phyloP scores from a whole-genome alignment of 768 basidiomycete species.

The Tephrocybe sp. region DNA sequence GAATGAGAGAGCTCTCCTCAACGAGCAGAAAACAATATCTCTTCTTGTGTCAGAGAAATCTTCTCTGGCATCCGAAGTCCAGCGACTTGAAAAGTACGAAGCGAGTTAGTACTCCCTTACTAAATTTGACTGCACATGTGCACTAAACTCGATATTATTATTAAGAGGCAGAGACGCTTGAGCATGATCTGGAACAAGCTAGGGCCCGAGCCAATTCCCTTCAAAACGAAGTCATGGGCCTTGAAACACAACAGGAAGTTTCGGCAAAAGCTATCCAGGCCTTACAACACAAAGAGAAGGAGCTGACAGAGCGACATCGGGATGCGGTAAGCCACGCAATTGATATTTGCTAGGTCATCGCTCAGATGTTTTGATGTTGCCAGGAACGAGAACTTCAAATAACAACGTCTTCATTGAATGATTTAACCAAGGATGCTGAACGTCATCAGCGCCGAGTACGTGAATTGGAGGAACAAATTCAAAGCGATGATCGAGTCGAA shows the following conservation, averaged over 20 bases:
- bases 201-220: conserved; percentile 37
- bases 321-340: conserved; percentile 43
- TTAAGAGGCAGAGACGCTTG: conserved; percentile 44
- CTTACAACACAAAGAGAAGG: conserved; percentile 51
- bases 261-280: conserved; percentile 37
- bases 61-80: conserved; percentile 52
- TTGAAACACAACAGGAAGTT: conserved; percentile 39
- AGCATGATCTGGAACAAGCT: conserved; percentile 41
- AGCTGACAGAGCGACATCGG: conserved; percentile 46
- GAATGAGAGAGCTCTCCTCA: conserved; percentile 38
- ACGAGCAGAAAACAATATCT: conserved; percentile 71
- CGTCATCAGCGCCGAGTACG: conserved; percentile 56
- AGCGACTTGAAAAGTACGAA: conserved; percentile 59
- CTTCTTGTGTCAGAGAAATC: conserved; percentile 76
- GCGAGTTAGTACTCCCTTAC: conserved; percentile 41
- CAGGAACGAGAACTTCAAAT: conserved; percentile 78
- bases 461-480: conserved; percentile 78
- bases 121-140: not conserved
- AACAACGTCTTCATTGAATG: conserved; percentile 49
- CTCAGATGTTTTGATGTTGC: not conserved
- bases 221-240: conserved; percentile 37
- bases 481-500: conserved; percentile 80
- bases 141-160: conserved; percentile 10
- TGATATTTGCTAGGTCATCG: not conserved
- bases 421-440: conserved; percentile 51